Conservation (phyloP, 1,139 yeast species). For the Candida glucosophila region DNA sequence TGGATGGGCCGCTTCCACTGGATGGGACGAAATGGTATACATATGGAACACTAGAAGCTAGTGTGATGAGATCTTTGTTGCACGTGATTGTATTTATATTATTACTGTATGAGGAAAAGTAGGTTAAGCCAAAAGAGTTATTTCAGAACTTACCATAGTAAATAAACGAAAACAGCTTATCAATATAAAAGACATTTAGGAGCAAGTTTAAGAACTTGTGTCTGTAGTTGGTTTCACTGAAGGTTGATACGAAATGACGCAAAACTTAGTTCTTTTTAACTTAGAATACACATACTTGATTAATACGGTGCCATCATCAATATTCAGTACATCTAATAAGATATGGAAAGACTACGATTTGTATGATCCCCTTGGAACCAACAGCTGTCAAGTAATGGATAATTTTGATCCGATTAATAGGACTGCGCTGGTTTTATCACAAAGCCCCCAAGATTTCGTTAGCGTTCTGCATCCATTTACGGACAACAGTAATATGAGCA, state of each 20-base stretch:
- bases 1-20: slow-evolving; percentile 91
- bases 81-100: too few relatives aligned
- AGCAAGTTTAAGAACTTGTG: too few relatives aligned
- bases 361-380: too few relatives aligned
- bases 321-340: slow-evolving; percentile 24
- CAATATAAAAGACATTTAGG: too few relatives aligned
- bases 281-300: slow-evolving; percentile 30
- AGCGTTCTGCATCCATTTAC: slow-evolving; percentile 23
- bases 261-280: slow-evolving; percentile 17
- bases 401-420: slow-evolving; percentile 15
- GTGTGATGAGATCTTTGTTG: slow-evolving; percentile 1
- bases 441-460: too few relatives aligned
- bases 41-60: slow-evolving; percentile 69
- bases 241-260: slow-evolving; percentile 7
- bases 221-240: too few relatives aligned
- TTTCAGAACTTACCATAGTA: too few relatives aligned
- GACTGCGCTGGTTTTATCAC: slow-evolving; percentile 4
- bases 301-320: slow-evolving; percentile 17
- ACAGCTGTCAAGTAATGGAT: slow-evolving; percentile 16
- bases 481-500: slow-evolving; percentile 21
- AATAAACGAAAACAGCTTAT: too few relatives aligned
- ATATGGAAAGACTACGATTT: too few relatives aligned
- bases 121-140: too few relatives aligned
- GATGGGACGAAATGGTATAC: slow-evolving; percentile 94
- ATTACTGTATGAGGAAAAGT: too few relatives aligned